A percentile compares a stretch with the other conserved stretches of the same genome.
Conservation (phyloP, 805 yeast species). For the Candida krabiensis region DNA sequence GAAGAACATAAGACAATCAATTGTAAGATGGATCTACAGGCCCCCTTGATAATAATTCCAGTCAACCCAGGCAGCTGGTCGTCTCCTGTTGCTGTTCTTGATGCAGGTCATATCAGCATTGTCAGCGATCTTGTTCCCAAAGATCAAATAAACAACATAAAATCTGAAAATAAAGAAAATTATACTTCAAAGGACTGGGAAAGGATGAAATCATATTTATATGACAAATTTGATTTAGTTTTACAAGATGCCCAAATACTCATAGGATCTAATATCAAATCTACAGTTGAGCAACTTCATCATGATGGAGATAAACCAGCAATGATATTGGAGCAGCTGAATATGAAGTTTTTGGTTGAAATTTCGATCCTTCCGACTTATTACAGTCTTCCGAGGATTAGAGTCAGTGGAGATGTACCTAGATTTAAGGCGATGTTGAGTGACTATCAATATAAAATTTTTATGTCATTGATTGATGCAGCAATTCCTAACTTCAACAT, state of each 20-base stretch:
- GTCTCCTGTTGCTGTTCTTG: conserved; percentile 87
- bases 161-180: conserved; percentile 52
- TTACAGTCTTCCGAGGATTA: conserved; percentile 66
- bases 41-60: conserved; percentile 88
- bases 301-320: conserved; percentile 46
- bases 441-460: conserved; percentile 86
- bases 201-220: conserved; percentile 74
- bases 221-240: conserved; percentile 77
- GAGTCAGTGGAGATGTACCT: conserved; percentile 77
- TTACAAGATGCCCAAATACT: conserved; percentile 85
- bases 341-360: conserved; percentile 72
- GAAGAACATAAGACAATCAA: conserved; percentile 93
- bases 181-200: conserved; percentile 74
- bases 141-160: conserved; percentile 65
- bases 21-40: conserved; percentile 84
- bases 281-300: conserved; percentile 74
- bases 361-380: conserved; percentile 85
- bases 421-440: conserved; percentile 67
- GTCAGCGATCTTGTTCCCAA: conserved; percentile 77
- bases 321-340: conserved; percentile 72
- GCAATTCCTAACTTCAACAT: conserved; percentile 57
- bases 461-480: conserved; percentile 74
- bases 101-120: conserved; percentile 93
- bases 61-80: conserved; percentile 74
- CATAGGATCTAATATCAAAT: conserved; percentile 78